These are phyloP conservation scores for Alternaria triticina DNA, from an alignment of 2,329 filamentous ascomycete genomes.

Conservation along the genomic window DNA sequence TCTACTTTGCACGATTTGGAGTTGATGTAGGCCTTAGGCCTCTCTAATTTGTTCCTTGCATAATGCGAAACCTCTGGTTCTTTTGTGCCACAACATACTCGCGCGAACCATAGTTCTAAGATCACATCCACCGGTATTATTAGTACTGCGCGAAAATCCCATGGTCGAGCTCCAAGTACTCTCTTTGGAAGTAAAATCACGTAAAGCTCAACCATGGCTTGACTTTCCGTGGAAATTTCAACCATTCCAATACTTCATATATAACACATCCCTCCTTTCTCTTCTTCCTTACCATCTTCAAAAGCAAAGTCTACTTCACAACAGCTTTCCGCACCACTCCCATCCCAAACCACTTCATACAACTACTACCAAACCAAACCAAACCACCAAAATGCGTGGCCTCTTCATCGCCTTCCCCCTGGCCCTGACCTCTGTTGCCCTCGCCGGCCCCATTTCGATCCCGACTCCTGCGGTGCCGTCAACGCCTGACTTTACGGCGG, in stretches of 20 bases:
- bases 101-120: background rate
- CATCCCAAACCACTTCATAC: background rate
- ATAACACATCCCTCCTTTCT: background rate
- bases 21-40: background rate
- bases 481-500: background rate
- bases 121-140: background rate
- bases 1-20: background rate
- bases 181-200: rapidly evolving
- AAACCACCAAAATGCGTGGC: background rate
- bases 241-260: background rate
- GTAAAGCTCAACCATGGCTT: background rate
- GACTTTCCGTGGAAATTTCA: background rate
- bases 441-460: background rate
- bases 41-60: background rate
- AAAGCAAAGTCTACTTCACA: background rate
- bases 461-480: background rate
- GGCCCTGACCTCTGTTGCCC: background rate
- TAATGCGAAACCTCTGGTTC: background rate
- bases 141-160: background rate
- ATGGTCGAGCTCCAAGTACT: background rate
- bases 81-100: background rate
- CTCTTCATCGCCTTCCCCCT: background rate
- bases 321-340: background rate
- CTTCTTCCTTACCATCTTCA: background rate
- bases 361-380: no score